phyloP scores from a whole-genome alignment of 805 yeast species.

The Lipomyces oligophaga region DNA sequence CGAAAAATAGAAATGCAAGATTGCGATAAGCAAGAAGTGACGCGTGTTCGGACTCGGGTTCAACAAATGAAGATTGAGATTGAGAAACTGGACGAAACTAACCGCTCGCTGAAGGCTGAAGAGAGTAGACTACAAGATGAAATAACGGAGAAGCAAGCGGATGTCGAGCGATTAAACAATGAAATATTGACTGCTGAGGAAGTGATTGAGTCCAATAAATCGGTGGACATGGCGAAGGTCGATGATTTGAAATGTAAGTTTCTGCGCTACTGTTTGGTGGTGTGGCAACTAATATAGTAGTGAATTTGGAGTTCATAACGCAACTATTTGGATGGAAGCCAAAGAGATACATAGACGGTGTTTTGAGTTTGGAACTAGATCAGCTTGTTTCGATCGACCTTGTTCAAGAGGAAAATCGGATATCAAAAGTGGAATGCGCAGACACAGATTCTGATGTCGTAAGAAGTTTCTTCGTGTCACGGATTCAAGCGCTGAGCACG shows the following conservation, averaged over 20 bases:
- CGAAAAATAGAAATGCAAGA: conserved; percentile 18
- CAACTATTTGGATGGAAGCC: conserved; percentile 18
- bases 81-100: conserved; percentile 1
- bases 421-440: neutral
- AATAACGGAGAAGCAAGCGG: conserved; percentile 15
- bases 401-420: neutral
- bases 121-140: conserved; percentile 4
- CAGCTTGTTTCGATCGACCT: conserved; percentile 4
- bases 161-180: conserved; percentile 20
- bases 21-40: conserved; percentile 25
- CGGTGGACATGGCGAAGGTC: conserved; percentile 29
- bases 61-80: conserved; percentile 14
- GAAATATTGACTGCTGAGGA: conserved; percentile 31
- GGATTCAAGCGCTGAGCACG: too few species aligned
- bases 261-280: neutral
- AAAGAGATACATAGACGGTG: neutral
- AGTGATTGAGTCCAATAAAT: conserved; percentile 22
- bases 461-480: too few species aligned
- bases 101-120: too few species aligned
- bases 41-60: conserved; percentile 22
- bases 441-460: too few species aligned
- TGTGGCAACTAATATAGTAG: conserved; percentile 1
- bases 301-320: conserved; percentile 2
- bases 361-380: conserved; percentile 4
- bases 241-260: conserved; percentile 12